These are phyloP conservation scores for Larix sibirica DNA, from an alignment of 83 land plant species.

Conservation along the genomic window DNA sequence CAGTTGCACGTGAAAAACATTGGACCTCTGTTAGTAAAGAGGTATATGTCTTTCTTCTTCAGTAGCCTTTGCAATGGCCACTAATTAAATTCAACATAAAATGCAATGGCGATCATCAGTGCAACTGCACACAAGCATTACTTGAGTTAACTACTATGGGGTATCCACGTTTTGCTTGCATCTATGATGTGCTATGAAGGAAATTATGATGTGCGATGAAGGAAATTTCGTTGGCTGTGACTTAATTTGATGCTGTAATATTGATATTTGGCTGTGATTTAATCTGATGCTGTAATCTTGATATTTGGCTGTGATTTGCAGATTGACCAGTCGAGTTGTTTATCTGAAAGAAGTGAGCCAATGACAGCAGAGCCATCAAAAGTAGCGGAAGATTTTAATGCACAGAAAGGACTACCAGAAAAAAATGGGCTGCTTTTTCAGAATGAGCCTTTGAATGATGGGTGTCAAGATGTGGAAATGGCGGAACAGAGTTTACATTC, in stretches of 20 bases:
- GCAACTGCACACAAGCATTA: no score
- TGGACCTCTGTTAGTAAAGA: not conserved
- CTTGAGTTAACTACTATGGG: no score
- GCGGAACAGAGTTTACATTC: not conserved
- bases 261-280: not conserved
- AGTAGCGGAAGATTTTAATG: not conserved
- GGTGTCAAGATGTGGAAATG: constrained; percentile 1
- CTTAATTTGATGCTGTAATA: not conserved
- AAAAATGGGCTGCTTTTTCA: not conserved
- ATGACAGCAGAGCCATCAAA: not conserved
- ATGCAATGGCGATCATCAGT: no score
- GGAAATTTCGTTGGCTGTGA: no score
- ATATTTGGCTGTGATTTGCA: not conserved
- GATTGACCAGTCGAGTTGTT: not conserved
- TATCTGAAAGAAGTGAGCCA: not conserved
- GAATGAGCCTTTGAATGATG: not conserved
- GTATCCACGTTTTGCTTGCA: no score
- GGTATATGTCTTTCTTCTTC: not conserved
- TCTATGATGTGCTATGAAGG: no score
- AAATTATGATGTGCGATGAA: no score
- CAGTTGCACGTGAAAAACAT: not conserved
- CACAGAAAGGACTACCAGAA: not conserved
- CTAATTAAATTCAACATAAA: not conserved
- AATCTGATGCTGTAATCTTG: not conserved
- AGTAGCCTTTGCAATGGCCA: not conserved